Evolutionary conservation across 2,329 filamentous ascomycete species (phyloP), one percentile per base, ranked within the genome.

Genomic region (Ascochyta fabae): DNA sequence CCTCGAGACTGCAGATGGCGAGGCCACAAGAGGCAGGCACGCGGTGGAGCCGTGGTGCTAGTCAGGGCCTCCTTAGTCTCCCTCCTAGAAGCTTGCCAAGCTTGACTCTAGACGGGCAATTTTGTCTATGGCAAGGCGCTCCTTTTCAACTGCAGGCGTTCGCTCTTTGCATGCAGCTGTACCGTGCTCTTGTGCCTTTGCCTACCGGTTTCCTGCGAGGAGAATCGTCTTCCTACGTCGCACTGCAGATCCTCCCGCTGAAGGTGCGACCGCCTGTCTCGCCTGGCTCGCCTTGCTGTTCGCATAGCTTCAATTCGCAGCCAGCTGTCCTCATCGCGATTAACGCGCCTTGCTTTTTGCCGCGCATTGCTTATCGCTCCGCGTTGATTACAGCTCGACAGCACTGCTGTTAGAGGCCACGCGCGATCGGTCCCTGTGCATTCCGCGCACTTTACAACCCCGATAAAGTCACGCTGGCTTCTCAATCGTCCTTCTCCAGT

Each of bases 401-500:
- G 53, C 53, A 42, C 48, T 51, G 43, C 48, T 49, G 36, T 52
- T 24, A 44, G 49, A 49, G 50, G 57, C 60, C 57, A 62, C 61
- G 53, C 63, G 48, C 55, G 24, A 48, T 40, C 43, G 39, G 34
- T 36, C 48, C 48, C 44, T 52, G 43, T 57, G 48, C 53, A 68
- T 67, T 67, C 66, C 63, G 61, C 56, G 59, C 66, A 63, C 60
- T 64, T 53, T 62, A 63, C 48, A 59, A 62, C 50, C 45, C 55
- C 45, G 54, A 58, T 56, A 53, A 67, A 65, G 64, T 74, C 74
- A 71, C 68, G 69, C 66, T 77, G 74, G 74, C 74, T 71, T 73
- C 73, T 53, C 68, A 70, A 60, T 68, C 66, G 39, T 72, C 72
- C 56, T 73, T 73, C 56, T 68, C 71, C 65, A 68, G 70, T 68